phyloP scores from a whole-genome alignment of 164 flowering plant species.

The Hamamelis virginiana region DNA sequence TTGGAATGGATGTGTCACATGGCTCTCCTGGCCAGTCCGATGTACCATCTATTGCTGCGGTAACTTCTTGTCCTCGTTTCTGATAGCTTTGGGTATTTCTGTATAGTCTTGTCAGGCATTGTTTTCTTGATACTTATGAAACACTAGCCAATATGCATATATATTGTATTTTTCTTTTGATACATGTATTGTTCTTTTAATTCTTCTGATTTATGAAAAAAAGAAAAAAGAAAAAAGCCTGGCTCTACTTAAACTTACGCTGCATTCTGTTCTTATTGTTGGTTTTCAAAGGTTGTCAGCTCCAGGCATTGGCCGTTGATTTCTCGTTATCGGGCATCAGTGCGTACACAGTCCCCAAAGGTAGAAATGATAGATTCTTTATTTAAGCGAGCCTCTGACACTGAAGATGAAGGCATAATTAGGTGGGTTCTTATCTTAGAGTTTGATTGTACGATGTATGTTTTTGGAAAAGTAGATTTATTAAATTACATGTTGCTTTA shows the following conservation, averaged over 20 bases:
- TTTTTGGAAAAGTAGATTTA: neutral
- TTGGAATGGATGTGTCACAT: conserved; percentile 98
- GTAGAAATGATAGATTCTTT: conserved; percentile 77
- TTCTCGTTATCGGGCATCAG: conserved; percentile 80
- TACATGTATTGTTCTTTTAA: no score
- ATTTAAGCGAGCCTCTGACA: conserved; percentile 48
- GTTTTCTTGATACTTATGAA: no score
- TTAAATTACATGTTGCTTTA: neutral
- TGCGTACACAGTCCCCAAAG: conserved; percentile 87
- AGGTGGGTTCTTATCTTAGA: conserved; percentile 31
- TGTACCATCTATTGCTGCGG: conserved; percentile 93
- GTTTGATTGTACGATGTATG: neutral
- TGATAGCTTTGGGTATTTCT: neutral
- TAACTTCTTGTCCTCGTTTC: conserved; percentile 20
- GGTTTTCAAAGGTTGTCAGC: conserved; percentile 65
- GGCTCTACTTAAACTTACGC: neutral
- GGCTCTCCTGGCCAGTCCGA: conserved; percentile 94
- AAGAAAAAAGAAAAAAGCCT: no score
- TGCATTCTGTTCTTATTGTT: neutral
- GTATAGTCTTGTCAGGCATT: neutral
- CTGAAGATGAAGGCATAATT: conserved; percentile 65
- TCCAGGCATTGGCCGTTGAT: conserved; percentile 87
- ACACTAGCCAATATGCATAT: no score
- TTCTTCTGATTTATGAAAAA: no score
- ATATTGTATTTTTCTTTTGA: no score